Evolutionary conservation across 2,329 filamentous ascomycete genomes (phyloP).

Genomic region (Parasarocladium wereldwijsianum): DNA sequence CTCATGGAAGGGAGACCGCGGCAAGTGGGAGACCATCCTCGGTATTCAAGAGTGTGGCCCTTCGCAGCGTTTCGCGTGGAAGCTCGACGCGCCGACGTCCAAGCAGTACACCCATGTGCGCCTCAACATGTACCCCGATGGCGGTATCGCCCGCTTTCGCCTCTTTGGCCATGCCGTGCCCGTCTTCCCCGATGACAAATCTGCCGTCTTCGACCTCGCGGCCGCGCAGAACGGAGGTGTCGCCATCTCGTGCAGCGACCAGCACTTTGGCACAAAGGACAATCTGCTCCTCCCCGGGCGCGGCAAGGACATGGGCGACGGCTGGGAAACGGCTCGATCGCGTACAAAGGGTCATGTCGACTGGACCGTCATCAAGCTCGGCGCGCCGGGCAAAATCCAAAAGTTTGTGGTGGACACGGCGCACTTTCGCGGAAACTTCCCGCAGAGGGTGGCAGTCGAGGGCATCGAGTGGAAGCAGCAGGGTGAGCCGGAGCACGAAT

Average conservation of each 20-base stretch:
- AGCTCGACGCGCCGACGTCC: conserved; percentile 38
- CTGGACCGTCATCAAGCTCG: conserved; percentile 67
- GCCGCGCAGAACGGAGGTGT: conserved; percentile 68
- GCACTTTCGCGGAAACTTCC: conserved; percentile 74
- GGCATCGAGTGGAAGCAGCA: conserved; percentile 38
- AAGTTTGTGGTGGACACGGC: conserved; percentile 65
- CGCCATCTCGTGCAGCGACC: conserved; percentile 61
- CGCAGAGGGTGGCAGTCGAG: conserved; percentile 59
- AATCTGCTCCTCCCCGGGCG: conserved; percentile 68
- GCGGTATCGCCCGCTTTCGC: conserved; percentile 67
- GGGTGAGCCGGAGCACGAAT: conserved; percentile 39
- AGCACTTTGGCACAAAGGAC: conserved; percentile 72
- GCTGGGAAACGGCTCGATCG: conserved; percentile 72
- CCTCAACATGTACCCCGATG: conserved; percentile 75
- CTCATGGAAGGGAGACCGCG: conserved; percentile 41
- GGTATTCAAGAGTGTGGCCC: conserved; percentile 58
- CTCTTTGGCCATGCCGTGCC: conserved; percentile 64
- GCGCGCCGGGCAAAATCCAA: conserved; percentile 48
- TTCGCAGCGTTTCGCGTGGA: conserved; percentile 59
- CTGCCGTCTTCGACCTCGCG: conserved; percentile 58
- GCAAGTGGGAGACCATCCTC: conserved; percentile 60
- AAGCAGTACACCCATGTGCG: conserved; percentile 68
- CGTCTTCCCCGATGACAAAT: conserved; percentile 53
- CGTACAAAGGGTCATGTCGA: conserved; percentile 58
- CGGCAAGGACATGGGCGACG: conserved; percentile 75